Evolutionary conservation across 257 asterid genomes (phyloP).

Genomic region (Paulownia fortunei): DNA sequence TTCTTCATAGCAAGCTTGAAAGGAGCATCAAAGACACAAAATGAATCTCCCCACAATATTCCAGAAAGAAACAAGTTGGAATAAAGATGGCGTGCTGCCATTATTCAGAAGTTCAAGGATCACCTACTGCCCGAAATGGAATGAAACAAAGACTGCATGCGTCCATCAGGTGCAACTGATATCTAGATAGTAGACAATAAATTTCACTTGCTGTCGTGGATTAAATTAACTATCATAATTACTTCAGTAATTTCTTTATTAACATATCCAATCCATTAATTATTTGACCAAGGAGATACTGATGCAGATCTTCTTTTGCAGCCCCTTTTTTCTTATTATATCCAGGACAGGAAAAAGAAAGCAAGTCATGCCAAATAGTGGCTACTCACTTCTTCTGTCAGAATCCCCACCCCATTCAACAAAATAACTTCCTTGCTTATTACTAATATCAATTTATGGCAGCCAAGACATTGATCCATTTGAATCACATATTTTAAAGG

Average conservation of each 20-base stretch:
- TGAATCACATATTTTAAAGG: neutral
- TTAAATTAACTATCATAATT: neutral
- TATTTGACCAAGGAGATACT: neutral
- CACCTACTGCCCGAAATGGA: neutral
- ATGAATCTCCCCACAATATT: neutral
- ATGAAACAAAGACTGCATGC: neutral
- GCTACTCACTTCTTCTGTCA: neutral
- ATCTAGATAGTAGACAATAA: neutral
- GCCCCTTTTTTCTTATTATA: neutral
- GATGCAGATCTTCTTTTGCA: neutral
- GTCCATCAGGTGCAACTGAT: neutral
- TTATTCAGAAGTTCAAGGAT: conserved; percentile 5
- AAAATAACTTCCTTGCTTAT: neutral
- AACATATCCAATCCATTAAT: neutral
- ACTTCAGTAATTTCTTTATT: conserved; percentile 13
- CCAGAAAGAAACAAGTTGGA: neutral
- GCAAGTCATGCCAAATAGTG: neutral
- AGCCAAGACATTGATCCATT: neutral
- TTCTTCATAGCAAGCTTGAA: conserved; percentile 13
- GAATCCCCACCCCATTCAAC: neutral
- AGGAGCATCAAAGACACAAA: conserved; percentile 21
- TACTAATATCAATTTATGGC: conserved; percentile 2
- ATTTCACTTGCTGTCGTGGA: neutral
- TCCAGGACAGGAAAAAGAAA: neutral
- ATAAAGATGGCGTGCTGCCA: neutral